Conservation (phyloP, 306 rosid genomes). For the Sphenostylis stenocarpa region DNA sequence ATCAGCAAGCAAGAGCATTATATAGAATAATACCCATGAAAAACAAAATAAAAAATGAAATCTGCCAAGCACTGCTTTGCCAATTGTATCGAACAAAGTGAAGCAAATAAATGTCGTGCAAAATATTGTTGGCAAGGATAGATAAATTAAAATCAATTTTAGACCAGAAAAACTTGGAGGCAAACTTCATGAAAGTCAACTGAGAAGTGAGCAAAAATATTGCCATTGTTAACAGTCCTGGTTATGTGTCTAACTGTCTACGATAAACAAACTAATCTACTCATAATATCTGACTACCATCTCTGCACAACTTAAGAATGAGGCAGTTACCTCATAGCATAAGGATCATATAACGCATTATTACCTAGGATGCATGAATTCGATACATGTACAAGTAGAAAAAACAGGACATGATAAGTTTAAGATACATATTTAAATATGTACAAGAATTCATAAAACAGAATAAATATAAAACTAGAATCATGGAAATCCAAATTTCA, state of each 20-base stretch:
- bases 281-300: neutral
- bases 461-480: no score
- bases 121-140: neutral
- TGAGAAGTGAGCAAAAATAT: neutral
- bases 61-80: neutral
- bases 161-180: no score
- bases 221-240: neutral
- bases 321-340: neutral
- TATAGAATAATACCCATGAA: neutral
- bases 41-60: neutral
- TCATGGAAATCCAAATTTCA: no score
- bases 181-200: neutral
- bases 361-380: no score
- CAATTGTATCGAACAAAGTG: neutral
- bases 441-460: no score
- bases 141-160: neutral
- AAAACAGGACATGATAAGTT: no score
- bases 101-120: neutral
- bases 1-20: neutral
- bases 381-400: no score
- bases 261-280: neutral
- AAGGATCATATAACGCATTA: no score
- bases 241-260: neutral
- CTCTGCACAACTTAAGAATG: neutral
- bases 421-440: no score